Evolutionary conservation across 2,329 filamentous ascomycete species (phyloP).

Genomic region (Corynespora cassiicola): DNA sequence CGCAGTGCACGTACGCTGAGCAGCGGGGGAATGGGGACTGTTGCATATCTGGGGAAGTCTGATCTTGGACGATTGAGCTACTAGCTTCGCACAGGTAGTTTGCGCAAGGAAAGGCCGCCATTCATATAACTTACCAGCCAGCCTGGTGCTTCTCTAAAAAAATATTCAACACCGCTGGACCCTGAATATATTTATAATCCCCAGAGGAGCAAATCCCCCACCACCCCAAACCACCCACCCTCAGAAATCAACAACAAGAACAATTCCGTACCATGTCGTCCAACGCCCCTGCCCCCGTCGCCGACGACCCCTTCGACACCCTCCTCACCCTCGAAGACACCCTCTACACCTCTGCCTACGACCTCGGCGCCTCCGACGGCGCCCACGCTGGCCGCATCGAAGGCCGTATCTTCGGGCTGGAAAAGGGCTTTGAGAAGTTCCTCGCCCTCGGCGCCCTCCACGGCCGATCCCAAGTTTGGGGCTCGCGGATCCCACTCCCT

Average conservation of each 20-base stretch:
- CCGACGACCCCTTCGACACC: constrained; percentile 59
- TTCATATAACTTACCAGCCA: too few species aligned
- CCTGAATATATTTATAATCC: neutral
- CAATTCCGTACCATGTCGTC: neutral
- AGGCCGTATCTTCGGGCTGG: constrained; percentile 87
- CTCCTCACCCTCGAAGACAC: constrained; percentile 67
- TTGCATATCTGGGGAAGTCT: too few species aligned
- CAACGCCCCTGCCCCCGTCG: constrained; percentile 4
- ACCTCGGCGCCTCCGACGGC: constrained; percentile 77
- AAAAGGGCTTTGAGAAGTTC: constrained; percentile 95
- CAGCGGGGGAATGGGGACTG: too few species aligned
- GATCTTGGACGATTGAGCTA: too few species aligned
- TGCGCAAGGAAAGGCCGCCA: too few species aligned
- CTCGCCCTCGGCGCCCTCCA: constrained; percentile 78
- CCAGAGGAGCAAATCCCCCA: constrained; percentile 1
- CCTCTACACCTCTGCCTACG: constrained; percentile 85
- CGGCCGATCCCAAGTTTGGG: constrained; percentile 83
- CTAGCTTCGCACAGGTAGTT: too few species aligned
- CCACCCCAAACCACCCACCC: constrained; percentile 8
- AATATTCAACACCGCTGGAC: too few species aligned
- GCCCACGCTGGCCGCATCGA: constrained; percentile 80
- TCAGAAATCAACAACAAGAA: neutral
- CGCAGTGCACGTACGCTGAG: too few species aligned
- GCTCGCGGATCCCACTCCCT: constrained; percentile 66
- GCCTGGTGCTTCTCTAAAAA: too few species aligned